Percentiles rank a stretch among this genome's conserved stretches.
These are phyloP conservation scores for Pythium dissotocum DNA, from an alignment of 352 stramenopile genomes.

Conservation along the genomic window DNA sequence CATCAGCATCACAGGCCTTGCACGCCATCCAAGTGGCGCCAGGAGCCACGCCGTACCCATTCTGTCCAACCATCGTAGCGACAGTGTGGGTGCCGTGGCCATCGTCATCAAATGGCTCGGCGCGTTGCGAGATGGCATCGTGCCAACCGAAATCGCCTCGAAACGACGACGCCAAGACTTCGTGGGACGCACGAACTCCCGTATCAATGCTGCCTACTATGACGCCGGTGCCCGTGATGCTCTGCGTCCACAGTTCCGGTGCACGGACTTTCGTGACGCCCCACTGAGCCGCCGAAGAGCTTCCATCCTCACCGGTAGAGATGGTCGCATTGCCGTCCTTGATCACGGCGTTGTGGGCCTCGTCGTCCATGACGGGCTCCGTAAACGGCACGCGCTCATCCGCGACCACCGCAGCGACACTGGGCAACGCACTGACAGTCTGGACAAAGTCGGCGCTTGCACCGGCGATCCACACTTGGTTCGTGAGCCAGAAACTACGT, in stretches of 20 bases:
- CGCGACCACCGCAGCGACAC: slow-evolving; percentile 4
- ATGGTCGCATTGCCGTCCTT: slow-evolving; percentile 8
- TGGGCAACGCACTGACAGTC: slow-evolving; percentile 15
- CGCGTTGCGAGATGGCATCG: slow-evolving; percentile 26
- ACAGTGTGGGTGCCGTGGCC: slow-evolving; percentile 43
- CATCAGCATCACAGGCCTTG: slow-evolving; percentile 18
- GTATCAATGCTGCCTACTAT: slow-evolving; percentile 39
- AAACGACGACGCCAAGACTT: slow-evolving; percentile 15
- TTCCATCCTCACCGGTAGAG: slow-evolving; percentile 10
- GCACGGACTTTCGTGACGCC: slow-evolving; percentile 22
- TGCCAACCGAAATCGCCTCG: slow-evolving; percentile 27
- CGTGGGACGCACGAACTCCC: slow-evolving; percentile 33
- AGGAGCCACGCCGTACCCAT: slow-evolving; percentile 33
- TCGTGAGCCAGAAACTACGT: slow-evolving; percentile 28
- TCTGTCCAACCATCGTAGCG: slow-evolving; percentile 29
- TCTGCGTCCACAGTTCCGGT: slow-evolving; percentile 26
- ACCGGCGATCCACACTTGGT: slow-evolving; percentile 27
- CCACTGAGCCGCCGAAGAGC: slow-evolving; percentile 26
- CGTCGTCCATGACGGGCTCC: slow-evolving; percentile 12
- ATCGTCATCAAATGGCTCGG: slow-evolving; percentile 30
- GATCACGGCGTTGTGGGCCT: slow-evolving; percentile 10
- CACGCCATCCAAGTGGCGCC: slow-evolving; percentile 38
- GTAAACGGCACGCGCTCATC: slow-evolving; percentile 19
- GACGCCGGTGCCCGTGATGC: slow-evolving; percentile 28
- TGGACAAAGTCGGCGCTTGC: slow-evolving; percentile 18